Base-by-base conservation (phyloP, 352 stramenopile genomes). In the Phytophthora chlamydospora region DNA sequence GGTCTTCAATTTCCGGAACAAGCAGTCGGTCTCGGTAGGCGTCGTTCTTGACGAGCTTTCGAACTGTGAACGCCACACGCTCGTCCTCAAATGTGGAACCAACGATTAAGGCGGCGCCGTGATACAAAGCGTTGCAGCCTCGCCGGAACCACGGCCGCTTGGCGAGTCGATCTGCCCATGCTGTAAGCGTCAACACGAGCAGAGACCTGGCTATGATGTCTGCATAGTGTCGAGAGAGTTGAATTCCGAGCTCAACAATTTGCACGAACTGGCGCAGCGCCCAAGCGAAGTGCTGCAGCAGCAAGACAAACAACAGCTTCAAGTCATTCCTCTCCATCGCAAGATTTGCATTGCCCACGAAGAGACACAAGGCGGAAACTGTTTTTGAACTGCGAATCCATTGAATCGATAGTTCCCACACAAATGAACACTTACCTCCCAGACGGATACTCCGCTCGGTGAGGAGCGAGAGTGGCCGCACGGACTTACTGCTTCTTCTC, bases 401-500 rank as follows among this genome's bases (percentile, higher is more conserved):
- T 63, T 51, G 44, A 29, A 29, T 60, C n/a, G 7, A 61, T 52
- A 46, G 34, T 43, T 49, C 39, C 35, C 38, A 56, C 13, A 17
- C 47, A 47, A 6, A 19, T 2, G 27, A 40, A 13, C 51, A 17
- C 31, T 42, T 29, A 29, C 24, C 24, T 29, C 24, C 24, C 24
- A 29, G 4, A 46, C 40, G n/a, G 10, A 19, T 27, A 7, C 24
- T 29, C 24, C 24, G 24, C 24, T 29, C 24, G 4, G 24, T 29
- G 24, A 29, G 24, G 24, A 29, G 24, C 24, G 24, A 29, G 6
- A 40, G 34, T 16, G 48, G 11, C n/a, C 14, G 8, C 21, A 39
- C n/a, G 7, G 6, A 29, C 19, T 68, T 72, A 59, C 44, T 87
- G 83, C n/a, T 80, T 83, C 71, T 95, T 93, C 68, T 90, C 79